These are phyloP conservation scores for Calonectria honghensis DNA, from an alignment of 2,329 filamentous ascomycete species.

Conservation along the genomic window DNA sequence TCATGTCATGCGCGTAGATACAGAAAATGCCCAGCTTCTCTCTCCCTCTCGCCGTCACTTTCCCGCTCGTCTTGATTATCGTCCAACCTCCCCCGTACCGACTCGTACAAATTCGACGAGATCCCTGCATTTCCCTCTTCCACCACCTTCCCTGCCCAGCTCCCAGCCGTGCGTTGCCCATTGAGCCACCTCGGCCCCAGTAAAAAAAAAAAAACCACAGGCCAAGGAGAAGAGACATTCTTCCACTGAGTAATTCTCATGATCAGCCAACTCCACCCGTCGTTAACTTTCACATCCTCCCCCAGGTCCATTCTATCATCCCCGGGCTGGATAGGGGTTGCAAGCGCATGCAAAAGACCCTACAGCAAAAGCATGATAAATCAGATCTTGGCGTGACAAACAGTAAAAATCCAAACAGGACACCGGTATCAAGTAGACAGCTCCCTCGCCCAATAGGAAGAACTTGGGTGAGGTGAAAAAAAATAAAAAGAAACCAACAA, in stretches of 20 bases:
- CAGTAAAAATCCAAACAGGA: conserved; percentile 28
- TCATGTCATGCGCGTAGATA: conserved; percentile 28
- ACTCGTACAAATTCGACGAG: conserved; percentile 26
- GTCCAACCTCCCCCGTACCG: background rate
- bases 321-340: conserved; percentile 24
- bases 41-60: background rate
- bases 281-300: conserved; percentile 11
- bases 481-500: conserved; percentile 20
- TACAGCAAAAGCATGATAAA: conserved; percentile 30
- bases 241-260: conserved; percentile 36
- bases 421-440: conserved; percentile 30
- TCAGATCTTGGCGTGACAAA: conserved; percentile 32
- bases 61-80: conserved; percentile 6
- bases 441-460: background rate
- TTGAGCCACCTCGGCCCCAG: conserved; percentile 42
- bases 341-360: conserved; percentile 26
- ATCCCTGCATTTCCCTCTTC: conserved; percentile 36
- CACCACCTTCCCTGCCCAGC: conserved; percentile 35
- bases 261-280: conserved; percentile 27
- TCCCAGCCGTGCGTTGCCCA: conserved; percentile 39
- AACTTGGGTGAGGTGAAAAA: background rate
- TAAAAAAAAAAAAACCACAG: conserved; percentile 30
- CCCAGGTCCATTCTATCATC: conserved; percentile 25
- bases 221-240: conserved; percentile 43
- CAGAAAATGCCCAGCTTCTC: conserved; percentile 11